A percentile compares a stretch with the other conserved stretches of the same genome.
phyloP scores from a whole-genome alignment of 75 land plant genomes.

The Isoetes taiwanensis region DNA sequence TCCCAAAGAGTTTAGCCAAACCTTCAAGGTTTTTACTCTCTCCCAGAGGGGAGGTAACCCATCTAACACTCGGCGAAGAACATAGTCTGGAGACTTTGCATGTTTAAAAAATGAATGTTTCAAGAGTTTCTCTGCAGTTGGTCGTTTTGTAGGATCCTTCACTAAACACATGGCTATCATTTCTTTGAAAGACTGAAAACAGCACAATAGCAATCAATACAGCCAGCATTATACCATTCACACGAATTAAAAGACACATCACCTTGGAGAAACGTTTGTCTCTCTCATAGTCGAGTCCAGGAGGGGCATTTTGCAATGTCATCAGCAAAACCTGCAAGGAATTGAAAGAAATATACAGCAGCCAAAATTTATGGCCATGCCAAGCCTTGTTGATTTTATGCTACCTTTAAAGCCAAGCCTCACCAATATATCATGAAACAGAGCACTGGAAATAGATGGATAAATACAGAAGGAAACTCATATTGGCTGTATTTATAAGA shows the following conservation, averaged over 20 bases:
- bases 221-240: too few relatives aligned
- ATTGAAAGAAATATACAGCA: too few relatives aligned
- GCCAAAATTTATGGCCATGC: too few relatives aligned
- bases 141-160: conserved; percentile 2
- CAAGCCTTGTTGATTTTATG: too few relatives aligned
- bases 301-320: conserved; percentile 8
- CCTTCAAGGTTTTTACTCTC: conserved; percentile 63
- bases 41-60: conserved; percentile 83
- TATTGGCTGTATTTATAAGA: too few relatives aligned
- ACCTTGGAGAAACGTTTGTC: conserved; percentile 3
- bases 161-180: conserved; percentile 7
- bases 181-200: conserved; percentile 4
- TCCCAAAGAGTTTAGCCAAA: conserved; percentile 3
- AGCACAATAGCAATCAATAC: too few relatives aligned
- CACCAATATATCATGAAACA: too few relatives aligned
- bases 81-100: conserved; percentile 66
- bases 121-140: conserved; percentile 4
- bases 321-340: conserved; percentile 3
- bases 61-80: conserved; percentile 57
- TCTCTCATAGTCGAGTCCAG: conserved; percentile 2
- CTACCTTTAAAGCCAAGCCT: too few relatives aligned
- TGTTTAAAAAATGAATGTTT: conserved; percentile 51
- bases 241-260: too few relatives aligned
- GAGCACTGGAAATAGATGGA: too few relatives aligned
- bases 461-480: too few relatives aligned